Base-by-base conservation (phyloP, 108 stramenopile species). In the Pseudonitzschia pungens region DNA sequence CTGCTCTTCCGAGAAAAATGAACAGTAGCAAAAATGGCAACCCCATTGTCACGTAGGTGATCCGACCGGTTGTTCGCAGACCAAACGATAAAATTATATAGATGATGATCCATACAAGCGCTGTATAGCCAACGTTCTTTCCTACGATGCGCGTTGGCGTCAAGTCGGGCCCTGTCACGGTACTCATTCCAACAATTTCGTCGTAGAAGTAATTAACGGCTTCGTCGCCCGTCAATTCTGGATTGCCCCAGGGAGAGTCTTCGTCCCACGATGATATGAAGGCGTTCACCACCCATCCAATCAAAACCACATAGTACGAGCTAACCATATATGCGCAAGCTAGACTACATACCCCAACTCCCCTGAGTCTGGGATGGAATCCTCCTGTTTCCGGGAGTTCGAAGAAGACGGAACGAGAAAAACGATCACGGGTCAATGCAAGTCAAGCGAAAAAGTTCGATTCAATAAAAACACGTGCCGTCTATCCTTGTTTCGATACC, bases 41-140 rank as follows among this genome's bases (percentile, higher is more conserved):
- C 43, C 86, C 86, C 83, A 83, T 81, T 1, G 71, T 83, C 50
- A 86, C 72, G 67, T 83, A 83, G 20, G 85, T 77, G 22, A 86
- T 81, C 14, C 83, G 65, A 22, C 85, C 85, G 10, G 85, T 86
- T 73, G 72, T 68, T 32, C 73, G 77, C n/a, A 86, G 48, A 0
- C 85, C 85, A 32, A 81, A 86, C 8, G 80, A 80, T 27, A 83
- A 41, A 22, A 80, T 76, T 10, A 74, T 60, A 50, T 60, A 81
- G 31, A 86, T 60, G 31, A 55, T 42, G 27, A 62, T 14, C 85
- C 85, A 86, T 16, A 70, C 70, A 6, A 86, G 60, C 42, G 76
- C 22, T 0, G 78, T 74, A 60, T 83, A 86, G 26, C 80, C 80
- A 9, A 86, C 82, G 69, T 83, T 86, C 21, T 58, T 43, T 15